Conservation (phyloP, 148 eudicot species). For the Rhododendron ovatum region DNA sequence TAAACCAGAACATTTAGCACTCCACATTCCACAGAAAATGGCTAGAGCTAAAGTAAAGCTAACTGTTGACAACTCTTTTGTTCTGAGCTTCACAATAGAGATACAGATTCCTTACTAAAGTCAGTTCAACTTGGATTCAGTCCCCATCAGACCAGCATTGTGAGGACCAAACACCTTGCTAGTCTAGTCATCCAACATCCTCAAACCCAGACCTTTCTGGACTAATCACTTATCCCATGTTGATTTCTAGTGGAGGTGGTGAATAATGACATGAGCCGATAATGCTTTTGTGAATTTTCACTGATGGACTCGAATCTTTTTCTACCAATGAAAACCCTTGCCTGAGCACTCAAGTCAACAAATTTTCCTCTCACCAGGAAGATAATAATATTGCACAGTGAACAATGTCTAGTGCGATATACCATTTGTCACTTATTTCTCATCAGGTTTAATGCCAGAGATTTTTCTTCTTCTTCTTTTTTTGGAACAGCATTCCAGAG, state of each 20-base stretch:
- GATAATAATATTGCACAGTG: background rate
- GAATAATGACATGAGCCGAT: background rate
- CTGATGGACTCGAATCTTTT: background rate
- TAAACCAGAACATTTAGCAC: background rate
- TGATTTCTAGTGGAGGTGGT: background rate
- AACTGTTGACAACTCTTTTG: slow-evolving; percentile 2
- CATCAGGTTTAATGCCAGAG: background rate
- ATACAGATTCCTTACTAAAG: background rate
- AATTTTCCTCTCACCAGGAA: background rate
- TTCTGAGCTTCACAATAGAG: background rate
- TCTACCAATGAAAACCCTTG: background rate
- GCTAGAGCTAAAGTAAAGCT: background rate
- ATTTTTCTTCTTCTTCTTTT: background rate
- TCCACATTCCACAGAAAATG: background rate
- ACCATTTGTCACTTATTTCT: background rate
- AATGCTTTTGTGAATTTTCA: background rate
- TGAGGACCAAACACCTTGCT: background rate
- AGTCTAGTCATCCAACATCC: background rate
- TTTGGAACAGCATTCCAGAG: background rate
- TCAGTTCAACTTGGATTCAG: background rate
- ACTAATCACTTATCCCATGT: background rate
- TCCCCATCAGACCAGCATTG: background rate
- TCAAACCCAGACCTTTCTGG: background rate
- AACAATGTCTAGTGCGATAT: background rate
- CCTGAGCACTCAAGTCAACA: background rate